These are phyloP conservation scores for Viridothelium virens DNA, from an alignment of 495 filamentous ascomycete species.

Conservation along the genomic window DNA sequence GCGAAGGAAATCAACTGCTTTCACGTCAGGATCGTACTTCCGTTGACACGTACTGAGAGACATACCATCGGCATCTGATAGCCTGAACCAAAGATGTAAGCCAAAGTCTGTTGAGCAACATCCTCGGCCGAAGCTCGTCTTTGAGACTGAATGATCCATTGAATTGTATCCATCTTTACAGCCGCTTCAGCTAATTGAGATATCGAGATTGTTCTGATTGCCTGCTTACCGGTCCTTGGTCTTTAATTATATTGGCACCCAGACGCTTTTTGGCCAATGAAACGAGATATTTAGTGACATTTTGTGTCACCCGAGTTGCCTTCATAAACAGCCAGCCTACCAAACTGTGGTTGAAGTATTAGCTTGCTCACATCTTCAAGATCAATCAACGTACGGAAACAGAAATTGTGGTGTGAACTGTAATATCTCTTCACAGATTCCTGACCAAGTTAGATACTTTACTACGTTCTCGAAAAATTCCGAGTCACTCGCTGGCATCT, in stretches of 20 bases:
- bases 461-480: not conserved
- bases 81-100: not conserved
- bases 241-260: not conserved
- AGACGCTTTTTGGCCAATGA: too few relatives aligned
- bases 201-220: too few relatives aligned
- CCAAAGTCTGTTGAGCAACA: not conserved
- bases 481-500: not conserved
- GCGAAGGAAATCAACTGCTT: not conserved
- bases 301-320: too few relatives aligned
- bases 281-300: too few relatives aligned
- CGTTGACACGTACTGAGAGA: not conserved
- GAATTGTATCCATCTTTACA: not conserved
- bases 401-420: too few relatives aligned
- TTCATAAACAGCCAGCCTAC: too few relatives aligned
- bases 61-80: not conserved
- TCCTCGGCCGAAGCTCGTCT: not conserved
- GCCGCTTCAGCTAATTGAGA: not conserved
- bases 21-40: not conserved
- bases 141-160: not conserved
- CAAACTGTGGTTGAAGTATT: too few relatives aligned
- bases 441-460: too few relatives aligned
- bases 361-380: too few relatives aligned
- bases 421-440: too few relatives aligned
- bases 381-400: too few relatives aligned
- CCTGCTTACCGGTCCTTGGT: too few relatives aligned